Evolutionary conservation across 2,329 filamentous ascomycete species (phyloP).

Genomic region (Emmonsia crescens): DNA sequence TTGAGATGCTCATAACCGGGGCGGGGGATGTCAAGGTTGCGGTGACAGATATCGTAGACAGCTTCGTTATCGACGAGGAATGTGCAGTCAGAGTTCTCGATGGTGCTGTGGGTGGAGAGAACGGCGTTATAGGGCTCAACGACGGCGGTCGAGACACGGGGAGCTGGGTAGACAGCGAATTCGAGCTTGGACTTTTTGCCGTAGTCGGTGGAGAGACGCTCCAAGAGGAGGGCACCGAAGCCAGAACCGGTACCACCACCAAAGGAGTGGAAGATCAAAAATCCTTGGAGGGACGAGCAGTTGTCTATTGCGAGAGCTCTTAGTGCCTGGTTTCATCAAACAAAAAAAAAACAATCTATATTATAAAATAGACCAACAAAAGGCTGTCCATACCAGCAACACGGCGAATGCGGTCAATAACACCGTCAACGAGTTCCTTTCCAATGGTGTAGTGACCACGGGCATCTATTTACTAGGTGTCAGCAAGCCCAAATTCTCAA

Average conservation of each 20-base stretch:
- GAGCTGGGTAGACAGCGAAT: constrained; percentile 55
- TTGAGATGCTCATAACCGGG: constrained; percentile 56
- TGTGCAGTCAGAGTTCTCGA: constrained; percentile 57
- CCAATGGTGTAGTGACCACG: constrained; percentile 59
- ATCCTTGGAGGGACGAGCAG: constrained; percentile 55
- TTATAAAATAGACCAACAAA: background rate
- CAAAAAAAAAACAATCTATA: constrained; percentile 6
- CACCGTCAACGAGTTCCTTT: constrained; percentile 54
- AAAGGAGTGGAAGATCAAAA: constrained; percentile 59
- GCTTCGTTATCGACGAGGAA: constrained; percentile 61
- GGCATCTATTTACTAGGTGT: constrained; percentile 38
- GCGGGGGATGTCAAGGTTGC: constrained; percentile 53
- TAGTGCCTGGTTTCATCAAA: constrained; percentile 7
- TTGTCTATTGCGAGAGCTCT: constrained; percentile 39
- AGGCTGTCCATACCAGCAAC: constrained; percentile 43
- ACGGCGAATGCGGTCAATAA: constrained; percentile 54
- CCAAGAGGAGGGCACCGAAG: constrained; percentile 54
- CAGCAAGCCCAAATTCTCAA: background rate
- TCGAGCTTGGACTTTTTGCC: constrained; percentile 60
- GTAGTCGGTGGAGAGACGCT: constrained; percentile 54
- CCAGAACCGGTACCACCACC: constrained; percentile 58
- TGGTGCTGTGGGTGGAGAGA: constrained; percentile 47
- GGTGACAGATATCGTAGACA: constrained; percentile 57
- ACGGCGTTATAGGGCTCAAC: constrained; percentile 59
- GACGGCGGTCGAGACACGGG: constrained; percentile 54